Evolutionary conservation across 345 rosid species (phyloP).

Genomic region (Populus euphratica): DNA sequence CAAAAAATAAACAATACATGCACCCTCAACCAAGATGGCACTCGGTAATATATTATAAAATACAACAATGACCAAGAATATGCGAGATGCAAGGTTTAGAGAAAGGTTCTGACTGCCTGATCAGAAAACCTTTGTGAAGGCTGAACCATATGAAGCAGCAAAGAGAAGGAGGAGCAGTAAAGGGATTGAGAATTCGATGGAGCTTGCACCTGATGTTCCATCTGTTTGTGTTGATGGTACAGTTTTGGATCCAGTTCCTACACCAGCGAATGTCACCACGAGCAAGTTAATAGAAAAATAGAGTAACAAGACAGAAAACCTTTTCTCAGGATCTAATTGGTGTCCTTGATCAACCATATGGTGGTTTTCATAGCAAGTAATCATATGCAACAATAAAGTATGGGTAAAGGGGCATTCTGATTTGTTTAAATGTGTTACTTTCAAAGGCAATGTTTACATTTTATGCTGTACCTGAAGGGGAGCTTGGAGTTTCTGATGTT

Average conservation of each 20-base stretch:
- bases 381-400: neutral
- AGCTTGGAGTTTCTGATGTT: slow-evolving; percentile 41
- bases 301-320: neutral
- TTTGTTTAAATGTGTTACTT: neutral
- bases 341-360: neutral
- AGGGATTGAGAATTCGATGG: slow-evolving; percentile 47
- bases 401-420: neutral
- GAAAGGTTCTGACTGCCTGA: neutral
- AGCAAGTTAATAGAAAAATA: neutral
- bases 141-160: slow-evolving; percentile 47
- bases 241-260: slow-evolving; percentile 59
- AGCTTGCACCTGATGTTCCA: slow-evolving; percentile 60
- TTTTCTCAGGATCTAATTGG: neutral
- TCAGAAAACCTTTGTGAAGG: slow-evolving; percentile 32
- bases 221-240: slow-evolving; percentile 53
- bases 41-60: slow-evolving; percentile 1
- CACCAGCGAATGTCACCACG: slow-evolving; percentile 5
- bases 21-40: slow-evolving; percentile 14
- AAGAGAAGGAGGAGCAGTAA: slow-evolving; percentile 47
- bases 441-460: neutral
- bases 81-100: neutral
- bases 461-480: slow-evolving; percentile 56
- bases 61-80: neutral
- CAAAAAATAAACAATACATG: slow-evolving; percentile 13
- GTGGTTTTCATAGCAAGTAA: neutral